phyloP scores from a whole-genome alignment of 2,329 filamentous ascomycete genomes.

The Shiraia sp. region DNA sequence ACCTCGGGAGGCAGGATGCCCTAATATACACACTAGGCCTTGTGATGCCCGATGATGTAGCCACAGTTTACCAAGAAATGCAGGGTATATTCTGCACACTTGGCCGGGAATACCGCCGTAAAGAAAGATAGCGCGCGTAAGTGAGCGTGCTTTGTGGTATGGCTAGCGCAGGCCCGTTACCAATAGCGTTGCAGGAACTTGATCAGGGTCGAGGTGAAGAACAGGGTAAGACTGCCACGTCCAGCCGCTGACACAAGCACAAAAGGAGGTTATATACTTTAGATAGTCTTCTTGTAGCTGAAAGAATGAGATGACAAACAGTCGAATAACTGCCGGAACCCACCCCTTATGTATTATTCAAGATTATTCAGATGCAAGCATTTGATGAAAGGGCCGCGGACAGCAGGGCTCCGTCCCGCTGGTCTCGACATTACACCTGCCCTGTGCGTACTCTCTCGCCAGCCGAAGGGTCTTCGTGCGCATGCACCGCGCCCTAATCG shows the following conservation, averaged over 20 bases:
- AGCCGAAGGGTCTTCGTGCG: background rate
- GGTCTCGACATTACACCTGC: background rate
- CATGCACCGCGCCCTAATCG: constrained; percentile 4
- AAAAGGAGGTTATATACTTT: background rate
- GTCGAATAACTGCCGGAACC: background rate
- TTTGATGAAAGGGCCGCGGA: constrained; percentile 2
- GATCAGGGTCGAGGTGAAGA: background rate
- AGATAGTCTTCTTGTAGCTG: no score
- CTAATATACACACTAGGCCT: constrained; percentile 30
- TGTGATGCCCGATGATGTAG: constrained; percentile 39
- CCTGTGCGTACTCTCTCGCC: constrained; percentile 2
- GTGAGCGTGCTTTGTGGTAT: constrained; percentile 25
- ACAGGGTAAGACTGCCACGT: constrained; percentile 1
- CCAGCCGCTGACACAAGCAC: constrained; percentile 3
- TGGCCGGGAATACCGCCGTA: constrained; percentile 24
- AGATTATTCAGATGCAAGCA: background rate
- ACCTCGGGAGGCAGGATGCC: constrained; percentile 2
- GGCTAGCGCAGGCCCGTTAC: constrained; percentile 10
- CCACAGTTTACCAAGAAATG: constrained; percentile 21
- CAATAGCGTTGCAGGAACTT: constrained; percentile 17
- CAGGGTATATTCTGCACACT: constrained; percentile 23
- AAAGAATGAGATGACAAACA: background rate
- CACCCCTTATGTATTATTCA: background rate
- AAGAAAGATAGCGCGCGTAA: constrained; percentile 16
- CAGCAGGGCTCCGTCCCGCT: no score